These are phyloP conservation scores for Lachnellula subtilissima DNA, from an alignment of 2,329 filamentous ascomycete genomes.

Conservation along the genomic window DNA sequence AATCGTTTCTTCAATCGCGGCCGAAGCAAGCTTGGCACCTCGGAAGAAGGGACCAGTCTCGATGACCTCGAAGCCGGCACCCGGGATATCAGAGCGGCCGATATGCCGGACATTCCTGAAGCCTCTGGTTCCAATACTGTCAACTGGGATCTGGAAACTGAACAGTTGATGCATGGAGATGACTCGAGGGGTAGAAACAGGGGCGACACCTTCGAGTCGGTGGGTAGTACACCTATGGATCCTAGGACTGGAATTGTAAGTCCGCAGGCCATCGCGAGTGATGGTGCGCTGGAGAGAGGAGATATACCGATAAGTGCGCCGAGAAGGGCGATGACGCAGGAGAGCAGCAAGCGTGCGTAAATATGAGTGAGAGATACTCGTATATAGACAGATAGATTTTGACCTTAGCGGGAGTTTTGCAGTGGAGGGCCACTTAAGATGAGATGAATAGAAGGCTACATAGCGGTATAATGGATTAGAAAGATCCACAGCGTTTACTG, in stretches of 20 bases:
- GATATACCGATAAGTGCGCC: constrained; percentile 16
- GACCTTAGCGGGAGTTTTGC: constrained; percentile 2
- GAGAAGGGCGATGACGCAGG: constrained; percentile 16
- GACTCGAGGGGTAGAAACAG: neutral
- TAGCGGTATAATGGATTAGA: too few species aligned
- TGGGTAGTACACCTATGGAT: constrained; percentile 21
- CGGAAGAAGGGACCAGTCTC: constrained; percentile 24
- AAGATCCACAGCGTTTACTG: too few species aligned
- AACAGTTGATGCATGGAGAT: constrained; percentile 3
- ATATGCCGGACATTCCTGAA: constrained; percentile 43
- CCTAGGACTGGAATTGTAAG: constrained; percentile 30
- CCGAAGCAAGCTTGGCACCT: constrained; percentile 25
- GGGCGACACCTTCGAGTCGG: neutral
- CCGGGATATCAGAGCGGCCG: constrained; percentile 21
- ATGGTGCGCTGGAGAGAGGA: constrained; percentile 21
- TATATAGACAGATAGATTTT: neutral
- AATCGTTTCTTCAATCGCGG: constrained; percentile 59
- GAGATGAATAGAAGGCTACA: neutral
- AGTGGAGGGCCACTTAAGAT: neutral
- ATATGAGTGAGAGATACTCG: neutral
- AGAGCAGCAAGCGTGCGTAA: neutral
- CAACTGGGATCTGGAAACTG: constrained; percentile 8
- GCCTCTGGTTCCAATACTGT: constrained; percentile 11
- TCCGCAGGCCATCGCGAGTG: constrained; percentile 27
- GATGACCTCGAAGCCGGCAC: constrained; percentile 29